Base-by-base conservation (phyloP, 2,329 filamentous ascomycete species). In the Leptographium lundbergii region DNA sequence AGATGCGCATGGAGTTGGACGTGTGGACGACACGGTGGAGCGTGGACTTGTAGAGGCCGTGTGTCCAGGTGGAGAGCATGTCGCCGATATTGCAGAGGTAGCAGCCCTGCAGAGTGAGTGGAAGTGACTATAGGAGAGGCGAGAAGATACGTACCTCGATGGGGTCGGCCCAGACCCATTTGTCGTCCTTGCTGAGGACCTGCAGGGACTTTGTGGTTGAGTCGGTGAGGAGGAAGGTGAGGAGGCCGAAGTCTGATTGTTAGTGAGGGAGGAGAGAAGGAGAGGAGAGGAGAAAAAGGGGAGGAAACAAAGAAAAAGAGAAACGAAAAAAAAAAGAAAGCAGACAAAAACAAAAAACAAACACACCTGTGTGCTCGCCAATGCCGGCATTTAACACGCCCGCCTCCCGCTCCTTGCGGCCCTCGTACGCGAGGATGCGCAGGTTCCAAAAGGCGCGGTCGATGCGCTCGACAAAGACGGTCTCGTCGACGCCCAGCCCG, bases 81-180 rank as follows among this genome's bases (percentile, higher is more conserved):
- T 80, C 77, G 1, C 75, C 77, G 61, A 79, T 78, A 57, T 80
- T 80, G 32, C 80, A 74, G 1, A 80, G 74, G 3, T 78, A 65
- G 1, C 76, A 77, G 0, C 73, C 74, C 32, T 72, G 67, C 25
- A 25, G 25, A 22, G 25, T 34, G 3, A 54, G 9, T 19, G 22
- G 11, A n/a, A n/a, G 19, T 19, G n/a, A 7, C 5, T 6, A 19
- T 2, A n/a, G 39, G 7, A 45, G 39, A 34, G 10, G 32, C 6
- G 2, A 34, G 7, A 34, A 34, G 32, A 34, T 11, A 34, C 39
- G 13, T 19, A 59, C 58, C 47, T 59, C 58, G 45, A 78, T 72
- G 1, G 74, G 74, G 2, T 70, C 68, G 24, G 69, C 70, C 62
- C 71, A 73, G 45, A 75, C 69, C 73, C 73, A 76, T 56, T 75